Conservation (phyloP, 345 rosid genomes). For the Raphanus raphanistrum region DNA sequence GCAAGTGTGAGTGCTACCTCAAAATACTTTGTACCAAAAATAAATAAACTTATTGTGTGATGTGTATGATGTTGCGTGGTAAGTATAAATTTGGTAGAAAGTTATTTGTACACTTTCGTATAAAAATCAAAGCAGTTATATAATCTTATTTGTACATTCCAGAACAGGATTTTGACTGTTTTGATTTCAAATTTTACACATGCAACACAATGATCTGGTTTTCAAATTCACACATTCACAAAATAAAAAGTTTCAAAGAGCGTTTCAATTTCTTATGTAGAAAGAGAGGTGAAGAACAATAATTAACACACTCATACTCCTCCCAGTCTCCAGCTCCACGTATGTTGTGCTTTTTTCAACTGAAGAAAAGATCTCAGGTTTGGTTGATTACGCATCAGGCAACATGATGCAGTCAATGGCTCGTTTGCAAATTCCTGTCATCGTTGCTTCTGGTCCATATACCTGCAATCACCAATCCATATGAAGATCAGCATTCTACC, state of each 20-base stretch:
- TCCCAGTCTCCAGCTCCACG: no score
- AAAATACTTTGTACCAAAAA: not conserved
- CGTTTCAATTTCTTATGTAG: not conserved
- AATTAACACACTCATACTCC: not conserved
- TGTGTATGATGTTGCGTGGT: not conserved
- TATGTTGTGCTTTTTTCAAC: not conserved
- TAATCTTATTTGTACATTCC: slow-evolving; percentile 15
- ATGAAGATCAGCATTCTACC: not conserved
- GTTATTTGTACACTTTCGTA: no score
- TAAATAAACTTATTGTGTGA: not conserved
- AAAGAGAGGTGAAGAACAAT: slow-evolving; percentile 1
- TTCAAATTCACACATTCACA: not conserved
- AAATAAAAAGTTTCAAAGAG: not conserved
- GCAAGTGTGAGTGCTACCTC: not conserved
- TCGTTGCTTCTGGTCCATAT: slow-evolving; percentile 93
- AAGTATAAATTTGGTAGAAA: no score
- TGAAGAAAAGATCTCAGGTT: not conserved
- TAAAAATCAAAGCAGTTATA: not conserved
- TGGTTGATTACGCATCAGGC: slow-evolving; percentile 38
- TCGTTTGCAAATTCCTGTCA: slow-evolving; percentile 95
- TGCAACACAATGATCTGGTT: not conserved
- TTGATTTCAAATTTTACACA: slow-evolving; percentile 18
- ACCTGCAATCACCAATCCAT: slow-evolving; percentile 52
- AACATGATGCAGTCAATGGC: slow-evolving; percentile 92
- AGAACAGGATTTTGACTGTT: not conserved